phyloP scores from a whole-genome alignment of 169 alveolate genomes.

The Haemoproteus tartakovskyi region DNA sequence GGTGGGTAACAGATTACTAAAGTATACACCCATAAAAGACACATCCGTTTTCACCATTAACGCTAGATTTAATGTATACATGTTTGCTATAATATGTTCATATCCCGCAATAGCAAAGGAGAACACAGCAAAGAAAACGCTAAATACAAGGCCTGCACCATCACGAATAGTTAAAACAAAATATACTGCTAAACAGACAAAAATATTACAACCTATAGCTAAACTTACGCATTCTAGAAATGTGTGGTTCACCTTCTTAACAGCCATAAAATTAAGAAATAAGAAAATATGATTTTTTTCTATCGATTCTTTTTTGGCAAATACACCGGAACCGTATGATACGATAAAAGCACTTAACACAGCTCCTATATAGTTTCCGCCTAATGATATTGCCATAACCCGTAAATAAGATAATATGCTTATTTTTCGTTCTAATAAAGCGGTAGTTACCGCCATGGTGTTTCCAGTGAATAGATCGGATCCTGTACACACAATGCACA shows the following conservation, averaged over 20 bases:
- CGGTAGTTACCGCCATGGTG: slow-evolving; percentile 70
- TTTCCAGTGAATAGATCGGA: slow-evolving; percentile 80
- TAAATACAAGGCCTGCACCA: slow-evolving; percentile 64
- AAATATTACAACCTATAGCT: slow-evolving; percentile 76
- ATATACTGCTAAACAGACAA: slow-evolving; percentile 78
- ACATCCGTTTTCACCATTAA: slow-evolving; percentile 58
- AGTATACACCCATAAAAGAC: slow-evolving; percentile 53
- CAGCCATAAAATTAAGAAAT: slow-evolving; percentile 40
- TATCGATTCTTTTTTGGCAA: background rate
- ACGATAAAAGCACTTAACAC: slow-evolving; percentile 66
- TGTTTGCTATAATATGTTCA: slow-evolving; percentile 78
- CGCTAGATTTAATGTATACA: slow-evolving; percentile 74
- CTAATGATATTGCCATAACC: slow-evolving; percentile 68
- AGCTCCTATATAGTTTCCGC: slow-evolving; percentile 78
- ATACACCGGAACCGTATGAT: slow-evolving; percentile 70
- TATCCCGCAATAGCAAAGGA: slow-evolving; percentile 81
- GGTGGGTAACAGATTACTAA: slow-evolving; percentile 69
- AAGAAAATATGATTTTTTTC: slow-evolving; percentile 33
- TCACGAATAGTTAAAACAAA: slow-evolving; percentile 47
- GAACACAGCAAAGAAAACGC: slow-evolving; percentile 68
- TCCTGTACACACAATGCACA: slow-evolving; percentile 74
- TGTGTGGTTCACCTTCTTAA: slow-evolving; percentile 47
- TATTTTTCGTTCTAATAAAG: slow-evolving; percentile 36
- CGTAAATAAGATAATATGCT: slow-evolving; percentile 9
- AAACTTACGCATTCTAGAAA: slow-evolving; percentile 67